Percentiles rank a stretch among this genome's conserved stretches.
phyloP scores from a whole-genome alignment of 768 basidiomycete species.

The Tephrocybe rancida region DNA sequence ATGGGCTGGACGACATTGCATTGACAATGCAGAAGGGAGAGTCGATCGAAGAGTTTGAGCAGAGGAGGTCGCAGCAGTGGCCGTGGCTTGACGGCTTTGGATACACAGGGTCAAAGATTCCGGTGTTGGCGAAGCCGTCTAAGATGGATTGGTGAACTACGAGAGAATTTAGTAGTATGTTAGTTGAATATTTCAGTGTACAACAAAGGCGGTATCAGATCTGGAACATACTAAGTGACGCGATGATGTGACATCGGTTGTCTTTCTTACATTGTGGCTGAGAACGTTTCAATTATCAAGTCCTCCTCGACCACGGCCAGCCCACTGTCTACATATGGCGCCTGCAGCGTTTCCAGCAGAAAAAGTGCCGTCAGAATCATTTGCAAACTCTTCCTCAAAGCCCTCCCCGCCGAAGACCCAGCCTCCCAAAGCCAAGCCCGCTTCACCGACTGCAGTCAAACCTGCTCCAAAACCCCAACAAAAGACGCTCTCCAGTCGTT shows the following conservation, averaged over 20 bases:
- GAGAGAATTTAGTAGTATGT: background rate
- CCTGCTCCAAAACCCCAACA: slow-evolving; percentile 38
- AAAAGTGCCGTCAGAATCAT: slow-evolving; percentile 10
- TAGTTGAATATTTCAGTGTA: too few relatives aligned
- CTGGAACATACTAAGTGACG: too few relatives aligned
- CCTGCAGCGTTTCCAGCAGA: slow-evolving; percentile 10
- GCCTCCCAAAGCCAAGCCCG: slow-evolving; percentile 16
- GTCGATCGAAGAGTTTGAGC: slow-evolving; percentile 81
- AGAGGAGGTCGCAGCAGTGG: slow-evolving; percentile 75
- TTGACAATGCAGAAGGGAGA: slow-evolving; percentile 83
- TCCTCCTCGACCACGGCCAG: too few relatives aligned
- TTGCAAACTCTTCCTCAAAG: slow-evolving; percentile 18
- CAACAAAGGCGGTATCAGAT: too few relatives aligned
- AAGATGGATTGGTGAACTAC: slow-evolving; percentile 72
- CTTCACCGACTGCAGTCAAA: slow-evolving; percentile 12
- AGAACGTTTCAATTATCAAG: too few relatives aligned
- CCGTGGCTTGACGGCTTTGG: slow-evolving; percentile 98
- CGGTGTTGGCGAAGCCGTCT: slow-evolving; percentile 42
- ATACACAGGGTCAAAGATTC: slow-evolving; percentile 80
- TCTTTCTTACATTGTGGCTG: background rate
- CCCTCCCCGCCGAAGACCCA: slow-evolving; percentile 24
- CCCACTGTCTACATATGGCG: slow-evolving; percentile 4
- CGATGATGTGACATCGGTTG: slow-evolving; percentile 1
- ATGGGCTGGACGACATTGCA: slow-evolving; percentile 96
- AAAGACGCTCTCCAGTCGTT: slow-evolving; percentile 68